A percentile compares a stretch with the other conserved stretches of the same genome.
phyloP scores from a whole-genome alignment of 2,329 filamentous ascomycete genomes.

The Phialophora chinensis region DNA sequence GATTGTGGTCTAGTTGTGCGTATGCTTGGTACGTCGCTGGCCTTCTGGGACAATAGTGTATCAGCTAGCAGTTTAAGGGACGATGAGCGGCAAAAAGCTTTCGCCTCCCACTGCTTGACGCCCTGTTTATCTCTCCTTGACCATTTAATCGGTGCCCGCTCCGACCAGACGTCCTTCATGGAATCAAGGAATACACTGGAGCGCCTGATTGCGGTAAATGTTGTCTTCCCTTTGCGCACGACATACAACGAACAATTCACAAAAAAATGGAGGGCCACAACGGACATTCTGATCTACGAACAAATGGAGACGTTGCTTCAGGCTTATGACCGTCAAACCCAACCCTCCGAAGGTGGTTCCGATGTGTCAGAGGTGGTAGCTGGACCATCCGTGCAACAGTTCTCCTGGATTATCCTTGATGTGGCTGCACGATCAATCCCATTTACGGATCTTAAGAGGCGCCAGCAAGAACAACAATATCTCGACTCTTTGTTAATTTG shows the following conservation, averaged over 20 bases:
- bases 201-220: conserved; percentile 44
- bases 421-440: conserved; percentile 49
- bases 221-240: conserved; percentile 44
- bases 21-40: conserved; percentile 15
- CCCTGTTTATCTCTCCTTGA: conserved; percentile 42
- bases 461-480: conserved; percentile 56
- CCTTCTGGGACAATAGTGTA: conserved; percentile 23
- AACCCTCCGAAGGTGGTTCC: background rate
- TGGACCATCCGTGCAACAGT: background rate
- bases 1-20: conserved; percentile 5
- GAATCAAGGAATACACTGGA: conserved; percentile 38
- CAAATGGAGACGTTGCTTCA: conserved; percentile 28
- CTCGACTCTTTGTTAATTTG: conserved; percentile 56
- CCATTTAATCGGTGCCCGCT: conserved; percentile 2
- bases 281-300: conserved; percentile 27
- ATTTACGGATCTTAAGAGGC: conserved; percentile 50
- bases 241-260: conserved; percentile 32
- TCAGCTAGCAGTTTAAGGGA: conserved; percentile 1
- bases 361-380: background rate
- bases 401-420: conserved; percentile 40
- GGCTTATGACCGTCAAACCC: conserved; percentile 16
- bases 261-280: conserved; percentile 30
- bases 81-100: conserved; percentile 28
- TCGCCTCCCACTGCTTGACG: conserved; percentile 40
- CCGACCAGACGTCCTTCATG: background rate